These are phyloP conservation scores for Psilocybe subaeruginosa DNA, from an alignment of 768 basidiomycete genomes.

Conservation along the genomic window DNA sequence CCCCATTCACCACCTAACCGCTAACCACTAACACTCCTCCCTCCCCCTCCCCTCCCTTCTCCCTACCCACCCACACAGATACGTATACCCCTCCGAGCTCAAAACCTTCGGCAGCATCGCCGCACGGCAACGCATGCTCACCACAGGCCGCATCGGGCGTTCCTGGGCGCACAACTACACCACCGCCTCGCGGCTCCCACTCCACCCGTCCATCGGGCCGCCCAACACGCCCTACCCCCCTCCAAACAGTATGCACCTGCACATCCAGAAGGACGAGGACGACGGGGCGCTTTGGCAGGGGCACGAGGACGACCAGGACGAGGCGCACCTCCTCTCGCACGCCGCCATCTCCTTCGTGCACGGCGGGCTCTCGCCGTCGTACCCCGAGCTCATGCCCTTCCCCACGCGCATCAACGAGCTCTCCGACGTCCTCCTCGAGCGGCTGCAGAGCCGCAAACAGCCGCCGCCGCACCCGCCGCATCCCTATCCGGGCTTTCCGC, in stretches of 20 bases:
- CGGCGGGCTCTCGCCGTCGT: constrained; percentile 84
- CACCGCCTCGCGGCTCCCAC: constrained; percentile 77
- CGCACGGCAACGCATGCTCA: constrained; percentile 73
- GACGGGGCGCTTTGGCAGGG: constrained; percentile 7
- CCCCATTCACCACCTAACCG: background rate
- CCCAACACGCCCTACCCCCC: constrained; percentile 66
- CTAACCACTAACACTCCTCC: background rate
- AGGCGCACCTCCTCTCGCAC: constrained; percentile 44
- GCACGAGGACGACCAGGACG: background rate
- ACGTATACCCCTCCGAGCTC: constrained; percentile 83
- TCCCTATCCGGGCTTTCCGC: constrained; percentile 73
- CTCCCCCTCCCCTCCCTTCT: background rate
- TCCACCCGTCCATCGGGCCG: constrained; percentile 70
- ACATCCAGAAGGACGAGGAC: constrained; percentile 33
- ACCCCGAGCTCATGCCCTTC: constrained; percentile 77
- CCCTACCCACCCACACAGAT: constrained; percentile 45
- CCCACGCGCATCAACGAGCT: constrained; percentile 83
- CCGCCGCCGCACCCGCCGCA: constrained; percentile 84
- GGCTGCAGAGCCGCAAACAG: constrained; percentile 66
- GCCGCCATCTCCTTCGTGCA: constrained; percentile 92
- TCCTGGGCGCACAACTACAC: constrained; percentile 90
- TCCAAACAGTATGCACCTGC: constrained; percentile 20
- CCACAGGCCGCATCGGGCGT: constrained; percentile 75
- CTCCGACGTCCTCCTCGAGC: constrained; percentile 67
- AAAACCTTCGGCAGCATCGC: constrained; percentile 77